Evolutionary conservation across 176 grass and related monocot species (phyloP), one percentile per base, ranked within the genome.

Genomic region (Guadua angustifolia): DNA sequence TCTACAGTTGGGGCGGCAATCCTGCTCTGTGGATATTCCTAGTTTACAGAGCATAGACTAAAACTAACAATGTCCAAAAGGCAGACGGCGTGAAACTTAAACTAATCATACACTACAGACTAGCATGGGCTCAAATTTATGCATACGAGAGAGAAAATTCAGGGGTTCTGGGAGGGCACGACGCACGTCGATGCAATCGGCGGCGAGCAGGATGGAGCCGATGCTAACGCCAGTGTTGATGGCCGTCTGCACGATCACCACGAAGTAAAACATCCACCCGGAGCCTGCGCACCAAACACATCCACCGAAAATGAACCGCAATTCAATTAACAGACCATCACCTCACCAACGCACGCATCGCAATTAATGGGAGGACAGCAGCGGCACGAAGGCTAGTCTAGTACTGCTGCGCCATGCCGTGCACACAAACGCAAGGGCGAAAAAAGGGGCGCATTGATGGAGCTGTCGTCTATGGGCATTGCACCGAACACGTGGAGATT

Each of bases 151-250:
- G 2, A 46, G 1, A 38, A 18, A 32, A 47, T 63, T 74, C 7
- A 36, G 13, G 11, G 2, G 33, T 76, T 75, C 17, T 85, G 50
- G 70, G 63, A 17, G 32, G 49, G 16, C 13, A 89, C 75, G 68
- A 77, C 58, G 36, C 50, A 98, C 96, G 93, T 98, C 33, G 69
- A 98, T 81, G 74, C 89, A 93, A 83, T 94, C 78, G 18, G 87
- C 91, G 24, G 96, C 85, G 29, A 98, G 96, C 72, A 98, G 92
- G 82, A 98, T 94, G 51, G 91, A 50, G 3, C 93, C 96, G 77
- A 98, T 98, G 78, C 89, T 92, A 18, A 98, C 79, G 74, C 96
- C 93, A 32, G 91, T 89, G 82, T 98, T 98, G 79, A 98, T 95
- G 43, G 89, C 36, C 14, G 91, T 89, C 75, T 98, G 96, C 47